Conservation (phyloP, 176 grass and related monocot species). For the Thinopyrum elongatum region DNA sequence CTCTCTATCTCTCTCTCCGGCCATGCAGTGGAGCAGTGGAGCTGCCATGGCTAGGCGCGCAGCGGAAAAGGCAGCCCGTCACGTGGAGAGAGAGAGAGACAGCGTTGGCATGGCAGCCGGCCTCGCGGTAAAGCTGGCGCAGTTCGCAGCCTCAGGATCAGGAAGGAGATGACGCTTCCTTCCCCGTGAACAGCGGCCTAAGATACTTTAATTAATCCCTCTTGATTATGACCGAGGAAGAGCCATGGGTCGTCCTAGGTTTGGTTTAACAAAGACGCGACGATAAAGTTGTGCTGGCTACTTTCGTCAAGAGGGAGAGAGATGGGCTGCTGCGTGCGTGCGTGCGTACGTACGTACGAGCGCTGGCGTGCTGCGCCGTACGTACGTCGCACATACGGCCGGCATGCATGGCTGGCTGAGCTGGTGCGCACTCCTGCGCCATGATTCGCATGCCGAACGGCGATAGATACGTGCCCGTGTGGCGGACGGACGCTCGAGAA, state of each 20-base stretch:
- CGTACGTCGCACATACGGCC: background rate
- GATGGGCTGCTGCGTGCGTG: no score
- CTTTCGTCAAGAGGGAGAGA: no score
- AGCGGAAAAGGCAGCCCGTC: background rate
- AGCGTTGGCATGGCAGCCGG: no score
- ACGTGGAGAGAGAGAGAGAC: background rate
- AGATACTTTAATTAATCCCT: background rate
- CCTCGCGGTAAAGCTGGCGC: background rate
- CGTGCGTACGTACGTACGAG: background rate
- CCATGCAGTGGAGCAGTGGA: background rate
- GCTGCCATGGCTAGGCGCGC: background rate
- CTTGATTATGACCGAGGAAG: background rate
- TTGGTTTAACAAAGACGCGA: background rate
- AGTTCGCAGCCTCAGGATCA: background rate
- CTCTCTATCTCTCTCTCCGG: background rate
- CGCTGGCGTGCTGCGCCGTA: background rate
- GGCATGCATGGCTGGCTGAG: background rate
- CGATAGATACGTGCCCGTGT: background rate
- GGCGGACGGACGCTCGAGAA: background rate
- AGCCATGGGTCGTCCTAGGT: background rate
- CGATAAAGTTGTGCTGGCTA: background rate
- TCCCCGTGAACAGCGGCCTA: background rate
- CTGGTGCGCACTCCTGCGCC: background rate
- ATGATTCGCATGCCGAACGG: background rate
- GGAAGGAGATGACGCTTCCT: background rate